A percentile compares a stretch with the other conserved stretches of the same genome.
These are phyloP conservation scores for Poterioochromonas sp. DNA, from an alignment of 352 stramenopile species.

Conservation along the genomic window DNA sequence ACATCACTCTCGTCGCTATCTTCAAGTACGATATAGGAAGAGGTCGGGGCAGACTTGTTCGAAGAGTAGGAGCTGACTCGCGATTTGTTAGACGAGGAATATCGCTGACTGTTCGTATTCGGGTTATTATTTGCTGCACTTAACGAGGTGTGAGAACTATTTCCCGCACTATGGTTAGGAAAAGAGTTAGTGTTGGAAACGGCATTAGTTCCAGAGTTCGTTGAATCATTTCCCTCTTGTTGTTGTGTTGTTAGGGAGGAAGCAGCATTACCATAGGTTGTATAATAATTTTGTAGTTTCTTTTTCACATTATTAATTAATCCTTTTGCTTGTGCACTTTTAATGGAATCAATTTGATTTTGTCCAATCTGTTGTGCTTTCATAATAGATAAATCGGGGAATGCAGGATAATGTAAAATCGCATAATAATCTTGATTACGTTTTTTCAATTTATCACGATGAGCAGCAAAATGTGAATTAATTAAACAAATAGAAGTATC, in stretches of 20 bases:
- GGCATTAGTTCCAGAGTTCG: no score
- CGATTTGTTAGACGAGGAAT: not conserved
- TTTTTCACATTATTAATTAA: not conserved
- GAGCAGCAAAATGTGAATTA: slow-evolving; percentile 91
- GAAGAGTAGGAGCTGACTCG: not conserved
- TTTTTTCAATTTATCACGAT: slow-evolving; percentile 90
- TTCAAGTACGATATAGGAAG: no score
- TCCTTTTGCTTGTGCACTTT: not conserved
- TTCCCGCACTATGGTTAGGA: no score
- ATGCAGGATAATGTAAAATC: slow-evolving; percentile 11
- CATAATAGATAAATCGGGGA: not conserved
- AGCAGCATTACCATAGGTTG: not conserved
- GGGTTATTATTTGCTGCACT: not conserved
- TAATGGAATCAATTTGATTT: not conserved
- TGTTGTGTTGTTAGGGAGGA: not conserved
- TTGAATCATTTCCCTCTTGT: no score
- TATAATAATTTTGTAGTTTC: not conserved
- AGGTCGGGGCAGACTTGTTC: no score
- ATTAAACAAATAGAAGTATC: slow-evolving; percentile 97
- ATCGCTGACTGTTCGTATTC: not conserved
- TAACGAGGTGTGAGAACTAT: not conserved
- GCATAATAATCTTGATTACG: slow-evolving; percentile 43
- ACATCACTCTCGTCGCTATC: no score
- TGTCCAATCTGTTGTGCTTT: not conserved
- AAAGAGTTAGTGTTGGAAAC: no score